Evolutionary conservation across 1,284 basidiomycete genomes (phyloP).

Genomic region (Cutaneotrichosporon curvatum): DNA sequence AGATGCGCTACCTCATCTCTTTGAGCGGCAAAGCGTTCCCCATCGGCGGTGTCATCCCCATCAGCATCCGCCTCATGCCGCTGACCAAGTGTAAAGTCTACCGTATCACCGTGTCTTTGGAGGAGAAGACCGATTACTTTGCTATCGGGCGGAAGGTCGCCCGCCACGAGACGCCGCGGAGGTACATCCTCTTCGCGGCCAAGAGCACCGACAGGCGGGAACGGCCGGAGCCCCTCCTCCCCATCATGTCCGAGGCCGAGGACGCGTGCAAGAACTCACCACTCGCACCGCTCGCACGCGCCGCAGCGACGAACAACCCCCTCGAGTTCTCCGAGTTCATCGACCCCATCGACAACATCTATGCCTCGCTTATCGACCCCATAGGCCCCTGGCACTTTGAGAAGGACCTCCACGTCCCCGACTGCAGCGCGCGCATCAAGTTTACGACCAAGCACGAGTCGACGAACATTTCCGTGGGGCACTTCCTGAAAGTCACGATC

Average conservation of each 20-base stretch:
- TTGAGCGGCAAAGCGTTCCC: slow-evolving; percentile 73
- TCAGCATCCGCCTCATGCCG: slow-evolving; percentile 77
- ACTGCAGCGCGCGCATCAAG: slow-evolving; percentile 54
- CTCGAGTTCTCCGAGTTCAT: slow-evolving; percentile 38
- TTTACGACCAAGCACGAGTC: slow-evolving; percentile 76
- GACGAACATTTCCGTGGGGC: slow-evolving; percentile 71
- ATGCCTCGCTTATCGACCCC: slow-evolving; percentile 49
- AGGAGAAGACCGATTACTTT: slow-evolving; percentile 78
- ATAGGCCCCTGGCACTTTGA: slow-evolving; percentile 55
- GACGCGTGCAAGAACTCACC: slow-evolving; percentile 47
- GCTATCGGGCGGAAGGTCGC: slow-evolving; percentile 63
- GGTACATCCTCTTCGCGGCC: slow-evolving; percentile 62
- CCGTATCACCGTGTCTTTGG: slow-evolving; percentile 67
- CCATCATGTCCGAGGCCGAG: slow-evolving; percentile 49
- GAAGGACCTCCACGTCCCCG: slow-evolving; percentile 45
- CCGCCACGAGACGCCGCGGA: slow-evolving; percentile 64
- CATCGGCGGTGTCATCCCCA: slow-evolving; percentile 73
- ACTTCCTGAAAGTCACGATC: slow-evolving; percentile 74
- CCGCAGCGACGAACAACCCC: slow-evolving; percentile 38
- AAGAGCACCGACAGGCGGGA: slow-evolving; percentile 50
- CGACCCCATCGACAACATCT: slow-evolving; percentile 46
- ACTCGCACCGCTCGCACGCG: slow-evolving; percentile 41
- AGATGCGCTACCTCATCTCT: slow-evolving; percentile 69
- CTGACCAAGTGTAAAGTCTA: slow-evolving; percentile 77
- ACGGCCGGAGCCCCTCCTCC: slow-evolving; percentile 49